These are phyloP conservation scores for Platanus orientalis DNA, from an alignment of 164 flowering plant genomes.

Conservation along the genomic window DNA sequence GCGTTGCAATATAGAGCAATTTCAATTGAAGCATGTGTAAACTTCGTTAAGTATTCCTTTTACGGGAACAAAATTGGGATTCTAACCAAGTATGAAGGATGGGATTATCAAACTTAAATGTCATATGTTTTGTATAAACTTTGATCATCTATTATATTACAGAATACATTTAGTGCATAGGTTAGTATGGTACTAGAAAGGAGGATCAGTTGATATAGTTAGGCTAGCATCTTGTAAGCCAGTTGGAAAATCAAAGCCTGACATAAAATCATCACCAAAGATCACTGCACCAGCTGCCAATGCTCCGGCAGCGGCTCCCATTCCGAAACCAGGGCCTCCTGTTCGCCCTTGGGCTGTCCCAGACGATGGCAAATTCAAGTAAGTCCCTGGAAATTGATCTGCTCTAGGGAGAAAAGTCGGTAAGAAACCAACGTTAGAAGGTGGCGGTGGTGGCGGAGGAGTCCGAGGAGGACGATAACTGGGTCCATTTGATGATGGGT, in stretches of 20 bases:
- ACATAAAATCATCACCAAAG: conserved; percentile 80
- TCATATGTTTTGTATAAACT: no score
- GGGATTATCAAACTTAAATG: no score
- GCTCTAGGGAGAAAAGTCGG: conserved; percentile 54
- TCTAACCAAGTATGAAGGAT: no score
- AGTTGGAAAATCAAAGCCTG: conserved; percentile 52
- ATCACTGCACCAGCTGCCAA: conserved; percentile 74
- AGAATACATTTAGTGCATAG: no score
- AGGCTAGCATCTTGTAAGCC: conserved; percentile 9
- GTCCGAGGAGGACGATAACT: conserved; percentile 38
- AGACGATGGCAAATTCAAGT: conserved; percentile 50
- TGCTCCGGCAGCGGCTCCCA: conserved; percentile 76
- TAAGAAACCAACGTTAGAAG: conserved; percentile 54
- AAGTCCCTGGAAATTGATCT: conserved; percentile 23
- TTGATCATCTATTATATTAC: no score
- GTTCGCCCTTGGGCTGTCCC: conserved; percentile 29
- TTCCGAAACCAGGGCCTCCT: conserved; percentile 44
- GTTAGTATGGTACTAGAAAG: not conserved
- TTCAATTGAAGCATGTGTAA: no score
- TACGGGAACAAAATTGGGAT: no score
- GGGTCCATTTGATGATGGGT: conserved; percentile 13
- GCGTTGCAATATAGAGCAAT: no score
- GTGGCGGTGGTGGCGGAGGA: conserved; percentile 71
- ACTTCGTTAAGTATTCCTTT: no score
- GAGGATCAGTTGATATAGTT: not conserved